These are phyloP conservation scores for Salvia sclarea DNA, from an alignment of 305 asterid genomes.

Conservation along the genomic window DNA sequence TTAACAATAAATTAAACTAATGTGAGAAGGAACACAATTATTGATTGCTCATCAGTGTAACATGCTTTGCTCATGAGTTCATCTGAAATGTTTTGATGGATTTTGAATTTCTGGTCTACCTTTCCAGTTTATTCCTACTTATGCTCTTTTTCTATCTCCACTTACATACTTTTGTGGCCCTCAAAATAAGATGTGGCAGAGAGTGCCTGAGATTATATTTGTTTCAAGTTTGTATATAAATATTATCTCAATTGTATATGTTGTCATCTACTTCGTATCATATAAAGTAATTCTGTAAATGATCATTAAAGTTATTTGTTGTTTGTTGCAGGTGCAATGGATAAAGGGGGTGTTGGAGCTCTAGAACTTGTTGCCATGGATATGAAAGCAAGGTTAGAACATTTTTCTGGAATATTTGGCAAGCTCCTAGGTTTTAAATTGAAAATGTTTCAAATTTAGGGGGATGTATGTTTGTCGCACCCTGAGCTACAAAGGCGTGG, in stretches of 20 bases:
- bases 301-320: constrained; percentile 27
- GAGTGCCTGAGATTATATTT: constrained; percentile 14
- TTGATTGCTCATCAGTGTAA: constrained; percentile 12
- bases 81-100: constrained; percentile 17
- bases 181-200: constrained; percentile 16
- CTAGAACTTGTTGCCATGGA: constrained; percentile 99
- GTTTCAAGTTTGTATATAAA: constrained; percentile 11
- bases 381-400: constrained; percentile 93
- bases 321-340: constrained; percentile 70
- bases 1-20: constrained; percentile 5
- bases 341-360: constrained; percentile 99
- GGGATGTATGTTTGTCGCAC: constrained; percentile 99
- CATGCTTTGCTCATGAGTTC: constrained; percentile 20
- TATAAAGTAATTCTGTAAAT: constrained; percentile 23
- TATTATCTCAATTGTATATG: constrained; percentile 10
- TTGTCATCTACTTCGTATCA: neutral
- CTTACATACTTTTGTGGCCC: constrained; percentile 7
- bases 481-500: constrained; percentile 96
- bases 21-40: constrained; percentile 1
- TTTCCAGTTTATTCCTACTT: constrained; percentile 21
- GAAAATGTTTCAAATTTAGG: constrained; percentile 46
- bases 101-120: constrained; percentile 23
- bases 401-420: constrained; percentile 27
- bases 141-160: constrained; percentile 19
- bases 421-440: constrained; percentile 29